Evolutionary conservation across 1,284 basidiomycete species (phyloP).

Genomic region (Ustilago bromivora): DNA sequence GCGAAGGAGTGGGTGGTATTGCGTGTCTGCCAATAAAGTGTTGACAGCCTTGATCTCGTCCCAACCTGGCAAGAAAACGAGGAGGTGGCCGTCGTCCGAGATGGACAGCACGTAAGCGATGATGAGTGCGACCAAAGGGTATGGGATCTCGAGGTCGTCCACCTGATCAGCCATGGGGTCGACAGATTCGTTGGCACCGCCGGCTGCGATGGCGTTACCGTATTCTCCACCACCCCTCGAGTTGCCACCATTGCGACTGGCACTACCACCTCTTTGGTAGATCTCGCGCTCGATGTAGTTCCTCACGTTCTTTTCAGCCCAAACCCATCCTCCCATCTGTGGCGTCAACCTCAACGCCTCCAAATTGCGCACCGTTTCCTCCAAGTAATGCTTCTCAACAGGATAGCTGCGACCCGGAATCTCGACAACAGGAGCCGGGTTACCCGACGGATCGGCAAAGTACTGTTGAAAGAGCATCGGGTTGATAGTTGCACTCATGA

Average conservation of each 20-base stretch:
- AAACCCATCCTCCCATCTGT: constrained; percentile 76
- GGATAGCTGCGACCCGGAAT: constrained; percentile 94
- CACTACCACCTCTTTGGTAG: constrained; percentile 40
- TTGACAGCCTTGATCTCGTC: constrained; percentile 90
- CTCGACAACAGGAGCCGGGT: constrained; percentile 81
- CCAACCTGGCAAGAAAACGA: constrained; percentile 92
- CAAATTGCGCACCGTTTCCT: constrained; percentile 76
- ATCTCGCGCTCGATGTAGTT: constrained; percentile 82
- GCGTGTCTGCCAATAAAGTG: constrained; percentile 75
- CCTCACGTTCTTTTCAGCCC: constrained; percentile 79
- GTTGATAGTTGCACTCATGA: constrained; percentile 97
- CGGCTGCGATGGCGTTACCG: constrained; percentile 1
- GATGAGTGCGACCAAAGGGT: constrained; percentile 83
- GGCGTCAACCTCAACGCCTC: constrained; percentile 56
- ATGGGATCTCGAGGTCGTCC: constrained; percentile 85
- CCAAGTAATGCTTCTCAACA: constrained; percentile 83
- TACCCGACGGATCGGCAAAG: constrained; percentile 75
- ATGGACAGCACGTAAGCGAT: constrained; percentile 82
- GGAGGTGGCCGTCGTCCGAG: constrained; percentile 86
- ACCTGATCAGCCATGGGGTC: constrained; percentile 69
- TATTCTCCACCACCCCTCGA: constrained; percentile 27
- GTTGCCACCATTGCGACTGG: constrained; percentile 20
- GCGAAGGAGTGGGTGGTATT: constrained; percentile 71
- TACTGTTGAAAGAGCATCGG: constrained; percentile 88
- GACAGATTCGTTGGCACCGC: constrained; percentile 51